Evolutionary conservation across 106 monocot genomes (phyloP), one percentile per base, ranked within the genome.

Genomic region (Acorus calamus): DNA sequence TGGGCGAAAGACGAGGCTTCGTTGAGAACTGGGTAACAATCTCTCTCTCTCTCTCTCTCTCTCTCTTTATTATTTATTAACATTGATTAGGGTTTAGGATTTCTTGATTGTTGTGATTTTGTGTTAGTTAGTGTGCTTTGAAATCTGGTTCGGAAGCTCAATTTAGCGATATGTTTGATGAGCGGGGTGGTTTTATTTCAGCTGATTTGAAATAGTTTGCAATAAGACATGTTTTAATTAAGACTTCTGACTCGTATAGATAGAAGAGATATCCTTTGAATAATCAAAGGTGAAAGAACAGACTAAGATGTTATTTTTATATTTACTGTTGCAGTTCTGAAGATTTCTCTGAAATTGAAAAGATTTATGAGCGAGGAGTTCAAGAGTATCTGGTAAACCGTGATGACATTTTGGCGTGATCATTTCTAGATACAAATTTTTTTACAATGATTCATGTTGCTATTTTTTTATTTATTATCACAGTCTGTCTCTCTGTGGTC

Each of bases 401-500:
- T 28, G 28, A 28, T 28, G 28, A 28, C 28, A 28, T 28, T 28
- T 28, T 28, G 28, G 1, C 28, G 28, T 28, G 0, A 28, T 28
- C 28, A 28, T 28, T 28, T 28, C 28, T 28, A 28, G 28, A 28
- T 28, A 28, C 28, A 28, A 28, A 28, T 28, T 9, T 8, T 6
- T 10, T 42, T 53, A 0, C 5, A 10, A 41, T 52, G n/a, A 50
- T 63, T 68, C 14, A 55, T 61, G 60, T 12, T 60, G 9, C 4
- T 59, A 13, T 44, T 63, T 53, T 49, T 57, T 76, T 66, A 5
- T 8, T 51, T 80, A 28, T 28, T 28, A 28, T 28, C 28, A 69
- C 80, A 98, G 96, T 98, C 76, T 74, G 88, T 98, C 14, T 68
- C 85, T n/a, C 55, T 98, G 11, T 98, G 96, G 96, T 80, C 78